These are phyloP conservation scores for Myriosclerotinia curreyana DNA, from an alignment of 2,329 filamentous ascomycete genomes.

Conservation along the genomic window DNA sequence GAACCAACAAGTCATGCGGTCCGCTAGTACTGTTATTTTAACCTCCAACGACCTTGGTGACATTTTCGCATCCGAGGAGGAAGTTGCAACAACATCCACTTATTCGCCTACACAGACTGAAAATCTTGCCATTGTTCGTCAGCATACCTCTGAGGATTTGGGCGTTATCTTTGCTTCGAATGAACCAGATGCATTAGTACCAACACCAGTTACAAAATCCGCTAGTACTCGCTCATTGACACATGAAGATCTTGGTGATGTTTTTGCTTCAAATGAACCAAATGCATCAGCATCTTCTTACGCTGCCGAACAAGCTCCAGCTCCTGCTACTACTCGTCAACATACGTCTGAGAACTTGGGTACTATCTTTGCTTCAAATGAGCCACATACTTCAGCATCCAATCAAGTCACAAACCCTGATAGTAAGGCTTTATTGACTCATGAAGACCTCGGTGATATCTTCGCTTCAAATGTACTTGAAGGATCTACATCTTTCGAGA, in stretches of 20 bases:
- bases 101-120: not conserved
- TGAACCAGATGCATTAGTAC: not conserved
- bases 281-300: not conserved
- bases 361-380: not conserved
- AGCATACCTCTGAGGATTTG: constrained; percentile 9
- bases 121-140: not conserved
- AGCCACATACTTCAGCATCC: not conserved
- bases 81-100: not conserved
- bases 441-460: not conserved
- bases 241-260: not conserved
- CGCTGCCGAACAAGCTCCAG: not conserved
- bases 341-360: not conserved
- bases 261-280: not conserved
- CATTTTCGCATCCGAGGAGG: not conserved
- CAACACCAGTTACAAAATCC: constrained; percentile 4
- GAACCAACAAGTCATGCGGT: not conserved
- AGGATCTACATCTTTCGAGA: not conserved
- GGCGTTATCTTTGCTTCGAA: constrained; percentile 1
- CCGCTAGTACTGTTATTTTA: not conserved
- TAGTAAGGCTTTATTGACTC: not conserved
- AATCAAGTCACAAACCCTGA: not conserved
- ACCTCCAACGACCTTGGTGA: not conserved
- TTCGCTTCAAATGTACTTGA: not conserved
- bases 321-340: not conserved
- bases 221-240: not conserved